Conservation (phyloP, 106 monocot genomes). For the Allium cepa region DNA sequence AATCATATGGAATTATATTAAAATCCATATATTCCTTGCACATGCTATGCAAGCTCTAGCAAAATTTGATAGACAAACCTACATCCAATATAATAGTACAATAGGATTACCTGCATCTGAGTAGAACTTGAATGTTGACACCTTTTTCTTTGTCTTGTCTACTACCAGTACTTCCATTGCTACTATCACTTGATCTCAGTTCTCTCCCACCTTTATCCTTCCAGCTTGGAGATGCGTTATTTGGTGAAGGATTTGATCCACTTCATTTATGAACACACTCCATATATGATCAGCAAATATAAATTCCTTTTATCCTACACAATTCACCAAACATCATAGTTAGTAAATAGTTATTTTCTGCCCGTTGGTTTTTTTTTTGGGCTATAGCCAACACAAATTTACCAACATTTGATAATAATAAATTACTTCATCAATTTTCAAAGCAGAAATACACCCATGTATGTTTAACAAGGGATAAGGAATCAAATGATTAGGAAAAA, state of each 20-base stretch:
- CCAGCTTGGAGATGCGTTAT: slow-evolving; percentile 29
- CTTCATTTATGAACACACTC: slow-evolving; percentile 49
- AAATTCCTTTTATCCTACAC: background rate
- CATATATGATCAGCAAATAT: background rate
- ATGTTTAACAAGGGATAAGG: too few relatives aligned
- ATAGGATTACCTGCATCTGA: slow-evolving; percentile 34
- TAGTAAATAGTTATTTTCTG: slow-evolving; percentile 9
- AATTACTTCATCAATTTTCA: too few relatives aligned
- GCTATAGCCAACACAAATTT: too few relatives aligned
- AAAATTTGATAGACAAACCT: too few relatives aligned
- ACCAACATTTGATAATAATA: too few relatives aligned
- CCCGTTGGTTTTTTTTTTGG: too few relatives aligned
- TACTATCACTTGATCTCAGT: background rate
- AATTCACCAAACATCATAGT: slow-evolving; percentile 27
- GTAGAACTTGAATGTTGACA: slow-evolving; percentile 53
- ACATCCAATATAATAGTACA: too few relatives aligned
- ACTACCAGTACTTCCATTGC: slow-evolving; percentile 3
- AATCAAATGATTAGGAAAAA: too few relatives aligned
- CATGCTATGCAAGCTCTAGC: too few relatives aligned
- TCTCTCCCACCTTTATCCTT: slow-evolving; percentile 22
- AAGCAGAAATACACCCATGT: too few relatives aligned
- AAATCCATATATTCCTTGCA: too few relatives aligned
- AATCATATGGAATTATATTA: too few relatives aligned
- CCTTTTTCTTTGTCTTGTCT: slow-evolving; percentile 44
- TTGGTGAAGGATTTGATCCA: slow-evolving; percentile 25